A percentile compares a stretch with the other conserved stretches of the same genome.
These are phyloP conservation scores for Didymella keratinophila DNA, from an alignment of 2,329 filamentous ascomycete species.

Conservation along the genomic window DNA sequence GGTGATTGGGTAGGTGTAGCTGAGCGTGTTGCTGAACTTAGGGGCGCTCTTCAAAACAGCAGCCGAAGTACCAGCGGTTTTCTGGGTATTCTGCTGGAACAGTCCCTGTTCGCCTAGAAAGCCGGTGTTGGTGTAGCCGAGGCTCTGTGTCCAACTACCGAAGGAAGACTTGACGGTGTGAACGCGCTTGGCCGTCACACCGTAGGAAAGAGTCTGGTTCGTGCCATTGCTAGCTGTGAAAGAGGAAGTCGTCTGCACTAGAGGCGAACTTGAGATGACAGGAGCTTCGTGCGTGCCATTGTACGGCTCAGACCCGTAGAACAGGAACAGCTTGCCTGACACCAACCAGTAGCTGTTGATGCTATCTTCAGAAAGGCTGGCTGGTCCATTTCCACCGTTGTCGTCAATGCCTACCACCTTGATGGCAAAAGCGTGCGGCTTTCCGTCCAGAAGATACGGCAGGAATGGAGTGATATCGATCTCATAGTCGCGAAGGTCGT, in stretches of 20 bases:
- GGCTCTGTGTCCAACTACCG: conserved; percentile 7
- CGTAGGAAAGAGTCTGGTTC: conserved; percentile 7
- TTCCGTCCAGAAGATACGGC: background rate
- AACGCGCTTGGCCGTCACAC: conserved; percentile 4
- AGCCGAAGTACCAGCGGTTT: background rate
- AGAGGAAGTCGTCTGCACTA: conserved; percentile 1
- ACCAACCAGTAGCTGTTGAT: conserved; percentile 14
- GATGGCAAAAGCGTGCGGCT: background rate
- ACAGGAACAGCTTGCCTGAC: conserved; percentile 9
- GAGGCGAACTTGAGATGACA: background rate
- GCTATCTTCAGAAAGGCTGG: conserved; percentile 6
- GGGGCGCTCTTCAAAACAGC: conserved; percentile 3
- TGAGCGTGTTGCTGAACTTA: conserved; percentile 6
- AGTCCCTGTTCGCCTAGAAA: conserved; percentile 2
- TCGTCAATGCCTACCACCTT: conserved; percentile 1
- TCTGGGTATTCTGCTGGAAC: conserved; percentile 1
- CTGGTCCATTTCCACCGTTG: background rate
- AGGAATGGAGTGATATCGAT: background rate
- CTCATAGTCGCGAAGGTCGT: background rate
- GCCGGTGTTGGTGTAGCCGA: conserved; percentile 7
- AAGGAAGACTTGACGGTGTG: conserved; percentile 1
- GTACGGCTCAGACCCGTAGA: conserved; percentile 4
- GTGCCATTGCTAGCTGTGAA: conserved; percentile 8
- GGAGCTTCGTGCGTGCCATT: conserved; percentile 7
- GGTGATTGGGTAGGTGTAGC: conserved; percentile 8